Evolutionary conservation across 305 asterid species (phyloP).

Genomic region (Galium porrigens): DNA sequence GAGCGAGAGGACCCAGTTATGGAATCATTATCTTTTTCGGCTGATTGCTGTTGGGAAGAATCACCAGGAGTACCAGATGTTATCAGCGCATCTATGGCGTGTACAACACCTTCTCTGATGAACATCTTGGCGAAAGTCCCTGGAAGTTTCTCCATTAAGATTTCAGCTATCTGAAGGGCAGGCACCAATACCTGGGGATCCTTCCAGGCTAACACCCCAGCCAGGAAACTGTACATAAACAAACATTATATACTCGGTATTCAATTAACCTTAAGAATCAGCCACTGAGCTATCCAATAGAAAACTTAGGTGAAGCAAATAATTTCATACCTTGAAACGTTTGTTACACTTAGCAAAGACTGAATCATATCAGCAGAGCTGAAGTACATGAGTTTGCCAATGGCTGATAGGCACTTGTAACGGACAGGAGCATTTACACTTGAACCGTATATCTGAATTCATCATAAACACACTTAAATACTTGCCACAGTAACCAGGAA

Average conservation of each 20-base stretch:
- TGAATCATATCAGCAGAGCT: constrained; percentile 85
- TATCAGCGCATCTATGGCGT: constrained; percentile 74
- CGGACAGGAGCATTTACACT: constrained; percentile 97
- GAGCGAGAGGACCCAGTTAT: constrained; percentile 68
- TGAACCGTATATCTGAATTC: constrained; percentile 79
- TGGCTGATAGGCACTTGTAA: constrained; percentile 87
- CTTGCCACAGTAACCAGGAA: constrained; percentile 1
- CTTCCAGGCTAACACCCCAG: constrained; percentile 98
- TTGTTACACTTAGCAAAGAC: constrained; percentile 51
- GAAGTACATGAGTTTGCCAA: constrained; percentile 93
- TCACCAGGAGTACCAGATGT: constrained; percentile 34
- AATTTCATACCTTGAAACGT: constrained; percentile 65
- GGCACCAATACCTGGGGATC: constrained; percentile 98
- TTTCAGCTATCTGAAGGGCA: constrained; percentile 90
- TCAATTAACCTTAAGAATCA: constrained; percentile 8
- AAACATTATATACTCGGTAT: constrained; percentile 15
- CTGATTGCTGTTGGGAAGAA: constrained; percentile 35
- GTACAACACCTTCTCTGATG: constrained; percentile 89
- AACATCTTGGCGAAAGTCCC: constrained; percentile 79
- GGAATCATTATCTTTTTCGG: constrained; percentile 75
- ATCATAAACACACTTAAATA: constrained; percentile 11
- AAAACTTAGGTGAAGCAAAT: constrained; percentile 10
- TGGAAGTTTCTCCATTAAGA: constrained; percentile 95
- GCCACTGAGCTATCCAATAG: constrained; percentile 4
- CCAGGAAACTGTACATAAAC: constrained; percentile 49